Evolutionary conservation across 108 stramenopile genomes (phyloP), one percentile per base, ranked within the genome.

Genomic region (Skeletonema grethae): DNA sequence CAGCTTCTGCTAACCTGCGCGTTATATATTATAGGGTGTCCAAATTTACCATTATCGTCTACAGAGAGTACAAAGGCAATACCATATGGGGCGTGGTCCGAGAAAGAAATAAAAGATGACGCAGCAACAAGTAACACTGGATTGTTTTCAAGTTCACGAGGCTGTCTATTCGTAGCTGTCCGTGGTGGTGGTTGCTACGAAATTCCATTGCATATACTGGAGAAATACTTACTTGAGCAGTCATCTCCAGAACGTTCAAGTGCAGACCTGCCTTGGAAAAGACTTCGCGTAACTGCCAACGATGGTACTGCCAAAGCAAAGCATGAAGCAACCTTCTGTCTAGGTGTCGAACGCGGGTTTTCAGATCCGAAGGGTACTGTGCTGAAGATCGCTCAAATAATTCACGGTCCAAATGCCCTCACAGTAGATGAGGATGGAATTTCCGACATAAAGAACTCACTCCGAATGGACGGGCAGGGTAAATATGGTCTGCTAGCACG

Each of bases 391-490:
- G 86, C 87, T n/a, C 60, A 74, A 67, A 20, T 75, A 4, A 35
- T 90, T 20, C 86, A 87, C 38, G 88, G 86, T 12, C 46, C 63
- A 43, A 72, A 66, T 55, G 84, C 73, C 10, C n/a, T 82, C 0
- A 70, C 65, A 15, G 66, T 65, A 10, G 55, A 69, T 22, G 81
- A 72, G 13, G 71, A 79, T 55, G 78, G 78, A 18, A 31, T 69
- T 5, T 30, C 39, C 11, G 85, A 86, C 25, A 87, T 90, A 12
- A 45, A 64, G 5, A 82, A 85, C 36, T 70, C 84, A 0, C 29
- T 75, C 3, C 58, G 89, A 43, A 79, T 95, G 64, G 94, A 95
- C 67, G 84, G 88, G 5, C 91, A 93, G 78, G 91, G 85, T 50
- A 95, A 95, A 63, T 87, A 95, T 67, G 92, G 92, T 0, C 22